Evolutionary conservation across 2,329 filamentous ascomycete species (phyloP), one percentile per base, ranked within the genome.

Genomic region (Sordariomycetes sp.): DNA sequence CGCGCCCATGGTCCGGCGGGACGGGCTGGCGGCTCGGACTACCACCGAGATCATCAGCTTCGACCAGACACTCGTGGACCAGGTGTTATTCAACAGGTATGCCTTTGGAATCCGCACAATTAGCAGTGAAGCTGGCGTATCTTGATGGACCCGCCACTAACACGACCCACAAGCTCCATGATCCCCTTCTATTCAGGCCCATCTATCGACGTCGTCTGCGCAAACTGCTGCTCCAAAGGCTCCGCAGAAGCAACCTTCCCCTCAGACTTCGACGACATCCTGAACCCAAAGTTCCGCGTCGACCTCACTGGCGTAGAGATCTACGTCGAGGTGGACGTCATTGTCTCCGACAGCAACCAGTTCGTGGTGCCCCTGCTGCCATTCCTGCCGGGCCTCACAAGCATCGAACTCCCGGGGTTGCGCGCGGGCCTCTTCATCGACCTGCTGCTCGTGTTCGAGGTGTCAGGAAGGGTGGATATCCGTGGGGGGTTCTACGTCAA

Each of bases 1-100:
- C 28, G 51, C 55, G n/a, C 55, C 55, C 12, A 58, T 58, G 56
- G n/a, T 58, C n/a, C 28, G 56, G 28, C 56, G 56, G 34, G 48
- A 58, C 36, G 56, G 56, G 12, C 56, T 58, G 22, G 52, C 48
- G 25, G 56, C 56, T 15, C 36, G 56, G 39, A 54, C 56, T 13
- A 52, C 54, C 17, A 51, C 52, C 15, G 50, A 48, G 28, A n/a
- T 20, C 24, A 13, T 58, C 25, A 58, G 56, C 20, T 36, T 58
- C 32, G 56, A 51, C 17, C 56, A 58, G 56, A 54, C 56, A 4
- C 52, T 58, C 28, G 52, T 36, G 28, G 42, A 58, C 34, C 50
- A 58, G 42, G 34, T 45, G 32, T 17, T 58, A n/a, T 58, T 58
- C 52, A 58, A 58, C 52, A 58, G 56, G 56, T 54, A 58, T 20